Percentiles rank a stretch among this genome's conserved stretches.
These are phyloP conservation scores for Silene uniflora DNA, from an alignment of 148 eudicot genomes.

Conservation along the genomic window DNA sequence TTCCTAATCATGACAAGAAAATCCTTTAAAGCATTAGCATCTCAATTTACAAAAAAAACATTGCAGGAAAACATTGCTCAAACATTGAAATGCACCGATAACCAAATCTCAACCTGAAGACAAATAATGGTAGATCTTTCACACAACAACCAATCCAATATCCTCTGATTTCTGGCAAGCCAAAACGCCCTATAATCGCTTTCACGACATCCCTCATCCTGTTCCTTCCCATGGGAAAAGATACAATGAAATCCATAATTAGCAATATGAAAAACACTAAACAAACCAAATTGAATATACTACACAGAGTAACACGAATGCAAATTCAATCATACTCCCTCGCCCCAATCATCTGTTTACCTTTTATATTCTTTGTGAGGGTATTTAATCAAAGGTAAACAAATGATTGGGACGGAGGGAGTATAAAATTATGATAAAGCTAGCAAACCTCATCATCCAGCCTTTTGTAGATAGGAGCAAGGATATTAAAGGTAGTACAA, in stretches of 20 bases:
- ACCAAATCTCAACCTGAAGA: conserved; percentile 61
- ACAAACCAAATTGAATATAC: background rate
- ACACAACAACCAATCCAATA: conserved; percentile 83
- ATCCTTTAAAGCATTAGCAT: conserved; percentile 13
- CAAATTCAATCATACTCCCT: background rate
- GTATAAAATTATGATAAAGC: background rate
- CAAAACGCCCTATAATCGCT: conserved; percentile 75
- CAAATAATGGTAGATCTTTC: conserved; percentile 94
- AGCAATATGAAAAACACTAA: background rate
- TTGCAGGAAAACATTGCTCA: background rate
- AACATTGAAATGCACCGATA: conserved; percentile 3
- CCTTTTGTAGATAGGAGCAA: conserved; percentile 94
- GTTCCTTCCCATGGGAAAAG: conserved; percentile 30
- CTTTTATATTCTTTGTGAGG: too few species aligned
- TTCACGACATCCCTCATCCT: conserved; percentile 81
- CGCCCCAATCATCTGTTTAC: too few species aligned
- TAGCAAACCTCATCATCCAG: conserved; percentile 55
- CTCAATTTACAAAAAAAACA: background rate
- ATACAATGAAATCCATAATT: conserved; percentile 16
- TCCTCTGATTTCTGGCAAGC: conserved; percentile 76
- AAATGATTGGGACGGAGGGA: too few species aligned
- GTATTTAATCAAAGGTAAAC: too few species aligned
- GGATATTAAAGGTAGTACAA: conserved; percentile 95
- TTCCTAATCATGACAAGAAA: conserved; percentile 46
- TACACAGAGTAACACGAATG: conserved; percentile 3